Percentiles rank a stretch among this genome's conserved stretches.
Conservation (phyloP, 2,329 filamentous ascomycete genomes). For the Cladophialophora immunda region DNA sequence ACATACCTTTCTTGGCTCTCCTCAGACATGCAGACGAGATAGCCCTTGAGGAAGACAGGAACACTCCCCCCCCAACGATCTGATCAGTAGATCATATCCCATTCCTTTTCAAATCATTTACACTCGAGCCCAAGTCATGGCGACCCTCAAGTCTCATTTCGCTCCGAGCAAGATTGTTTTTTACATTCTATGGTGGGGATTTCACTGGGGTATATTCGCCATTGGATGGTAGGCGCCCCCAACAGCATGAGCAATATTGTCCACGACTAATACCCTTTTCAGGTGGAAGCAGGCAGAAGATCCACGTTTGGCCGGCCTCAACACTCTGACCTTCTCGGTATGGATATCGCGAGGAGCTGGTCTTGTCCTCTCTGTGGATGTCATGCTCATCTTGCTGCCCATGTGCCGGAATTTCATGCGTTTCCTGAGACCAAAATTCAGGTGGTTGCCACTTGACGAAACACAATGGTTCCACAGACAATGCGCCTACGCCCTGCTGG, state of each 20-base stretch:
- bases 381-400: constrained; percentile 85
- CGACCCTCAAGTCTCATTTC: constrained; percentile 39
- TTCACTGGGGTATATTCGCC: constrained; percentile 81
- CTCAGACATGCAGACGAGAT: constrained; percentile 28
- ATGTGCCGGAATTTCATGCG: constrained; percentile 93
- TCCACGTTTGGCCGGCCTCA: constrained; percentile 75
- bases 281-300: constrained; percentile 83
- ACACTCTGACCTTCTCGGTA: constrained; percentile 84
- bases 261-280: constrained; percentile 37
- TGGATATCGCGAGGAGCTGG: constrained; percentile 97
- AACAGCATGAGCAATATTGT: constrained; percentile 36
- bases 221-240: constrained; percentile 76
- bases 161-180: constrained; percentile 73
- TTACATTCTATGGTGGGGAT: constrained; percentile 80
- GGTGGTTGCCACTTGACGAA: constrained; percentile 92
- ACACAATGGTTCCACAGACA: constrained; percentile 97
- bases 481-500: constrained; percentile 84
- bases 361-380: constrained; percentile 83
- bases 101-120: constrained; percentile 3
- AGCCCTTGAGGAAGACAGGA: neutral
- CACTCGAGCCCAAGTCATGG: constrained; percentile 25
- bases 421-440: constrained; percentile 83
- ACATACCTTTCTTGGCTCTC: neutral
- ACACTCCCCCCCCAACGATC: neutral
- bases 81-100: constrained; percentile 9